Percentiles rank a stretch among this genome's conserved stretches.
Evolutionary conservation across 495 filamentous ascomycete genomes (phyloP).

Genomic region (Penicillium desertorum): DNA sequence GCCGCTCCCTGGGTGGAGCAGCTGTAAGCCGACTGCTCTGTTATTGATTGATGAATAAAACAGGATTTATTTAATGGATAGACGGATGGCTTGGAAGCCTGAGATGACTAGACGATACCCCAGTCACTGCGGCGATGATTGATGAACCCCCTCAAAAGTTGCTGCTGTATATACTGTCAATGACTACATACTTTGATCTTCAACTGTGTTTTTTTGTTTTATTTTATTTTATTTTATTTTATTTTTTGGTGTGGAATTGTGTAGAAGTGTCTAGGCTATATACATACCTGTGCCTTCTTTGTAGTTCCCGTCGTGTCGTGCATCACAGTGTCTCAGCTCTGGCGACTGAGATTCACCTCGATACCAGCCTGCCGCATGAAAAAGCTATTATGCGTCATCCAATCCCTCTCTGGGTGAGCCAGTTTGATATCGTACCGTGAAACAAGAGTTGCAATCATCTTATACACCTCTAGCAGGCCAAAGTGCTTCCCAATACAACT

Average conservation of each 20-base stretch:
- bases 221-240: background rate
- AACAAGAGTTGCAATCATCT: conserved; percentile 52
- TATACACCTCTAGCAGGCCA: conserved; percentile 57
- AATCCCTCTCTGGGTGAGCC: conserved; percentile 41
- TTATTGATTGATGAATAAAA: conserved; percentile 27
- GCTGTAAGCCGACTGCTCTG: conserved; percentile 32
- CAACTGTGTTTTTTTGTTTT: no score
- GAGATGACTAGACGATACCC: conserved; percentile 49
- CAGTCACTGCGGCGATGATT: conserved; percentile 36
- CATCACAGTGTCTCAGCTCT: background rate
- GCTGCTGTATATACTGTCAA: conserved; percentile 33
- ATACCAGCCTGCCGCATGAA: conserved; percentile 55
- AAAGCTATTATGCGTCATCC: conserved; percentile 52
- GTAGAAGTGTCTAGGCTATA: background rate
- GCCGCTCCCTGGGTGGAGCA: conserved; percentile 47
- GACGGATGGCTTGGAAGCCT: conserved; percentile 35
- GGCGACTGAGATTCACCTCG: conserved; percentile 23
- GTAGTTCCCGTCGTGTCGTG: no score
- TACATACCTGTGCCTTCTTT: no score
- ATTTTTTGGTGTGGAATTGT: background rate
- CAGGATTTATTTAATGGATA: conserved; percentile 41
- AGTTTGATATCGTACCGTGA: conserved; percentile 53
- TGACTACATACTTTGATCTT: conserved; percentile 20
- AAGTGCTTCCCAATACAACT: conserved; percentile 57
- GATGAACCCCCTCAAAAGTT: conserved; percentile 35